Evolutionary conservation across 345 rosid genomes (phyloP).

Genomic region (Garcia nutans): DNA sequence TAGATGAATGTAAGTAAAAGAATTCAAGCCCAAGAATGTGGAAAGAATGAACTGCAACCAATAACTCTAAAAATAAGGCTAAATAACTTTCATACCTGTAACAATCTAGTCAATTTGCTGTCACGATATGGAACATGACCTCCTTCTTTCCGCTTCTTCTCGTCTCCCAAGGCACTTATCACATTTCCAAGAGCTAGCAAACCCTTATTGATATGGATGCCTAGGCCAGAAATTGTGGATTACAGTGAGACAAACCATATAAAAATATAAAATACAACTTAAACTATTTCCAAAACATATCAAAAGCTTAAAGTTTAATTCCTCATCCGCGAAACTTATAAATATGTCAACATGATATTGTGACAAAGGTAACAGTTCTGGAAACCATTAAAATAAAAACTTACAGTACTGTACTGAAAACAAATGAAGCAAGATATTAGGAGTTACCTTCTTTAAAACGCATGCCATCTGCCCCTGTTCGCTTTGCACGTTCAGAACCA

Average conservation of each 20-base stretch:
- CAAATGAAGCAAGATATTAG: background rate
- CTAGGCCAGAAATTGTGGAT: conserved; percentile 35
- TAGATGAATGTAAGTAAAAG: background rate
- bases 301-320: background rate
- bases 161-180: conserved; percentile 95
- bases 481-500: conserved; percentile 94
- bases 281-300: background rate
- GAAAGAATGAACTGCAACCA: conserved; percentile 7
- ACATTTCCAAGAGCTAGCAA: conserved; percentile 92
- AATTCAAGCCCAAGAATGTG: background rate
- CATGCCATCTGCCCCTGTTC: conserved; percentile 96
- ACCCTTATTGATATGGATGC: conserved; percentile 95
- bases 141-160: conserved; percentile 91
- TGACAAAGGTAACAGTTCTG: background rate
- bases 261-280: background rate
- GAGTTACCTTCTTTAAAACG: conserved; percentile 92
- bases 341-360: background rate
- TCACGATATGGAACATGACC: conserved; percentile 97
- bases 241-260: background rate
- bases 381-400: background rate
- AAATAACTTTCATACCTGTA: conserved; percentile 52
- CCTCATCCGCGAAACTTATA: too few relatives aligned
- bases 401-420: background rate
- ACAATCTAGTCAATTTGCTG: conserved; percentile 96
- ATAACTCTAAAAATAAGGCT: background rate